Base-by-base conservation (phyloP, 306 rosid species). In the Prunus kanzakura region DNA sequence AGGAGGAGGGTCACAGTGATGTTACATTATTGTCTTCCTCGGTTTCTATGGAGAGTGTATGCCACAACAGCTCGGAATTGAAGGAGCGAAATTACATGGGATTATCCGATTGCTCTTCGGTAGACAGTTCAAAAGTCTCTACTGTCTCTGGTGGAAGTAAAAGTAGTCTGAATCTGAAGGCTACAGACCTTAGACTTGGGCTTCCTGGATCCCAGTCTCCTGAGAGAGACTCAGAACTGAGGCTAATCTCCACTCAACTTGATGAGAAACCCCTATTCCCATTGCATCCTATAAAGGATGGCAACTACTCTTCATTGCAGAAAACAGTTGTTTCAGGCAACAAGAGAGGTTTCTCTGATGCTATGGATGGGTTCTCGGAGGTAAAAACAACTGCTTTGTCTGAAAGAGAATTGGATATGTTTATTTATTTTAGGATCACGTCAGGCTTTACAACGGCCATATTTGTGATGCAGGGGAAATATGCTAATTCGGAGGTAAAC, bases 171-270 rank as follows among this genome's bases (percentile, higher is more conserved):
- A 90, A 88, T 74, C 86, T 92, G 76, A 92, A 88, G 79, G 96
- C 97, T 60, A 92, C 97, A 4, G 97, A 92, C 75, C 84, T 92
- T 74, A 88, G 93, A 78, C 92, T 92, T 27, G 97, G 97, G 25
- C 93, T 90, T 75, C 97, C 97, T 41, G 97, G 97, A 81, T 90
- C 90, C 72, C 86, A 79, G 83, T 90, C 96, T 69, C 91, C 96
- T n/a, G 88, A 78, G 65, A 87, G 96, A 68, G 82, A 87, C 79
- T 73, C 86, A 3, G 86, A 84, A 72, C 74, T 60, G 71, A 77
- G 84, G 30, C 82, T 74, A 73, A 79, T 79, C 87, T 88, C 93
- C 10, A 41, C 84, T 87, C 88, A 88, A 74, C 83, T 83, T 47
- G 89, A 87, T 74, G 97, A 85, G 77, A 92, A 87, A 58, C 73